Evolutionary conservation across 805 yeast species (phyloP), one percentile per base, ranked within the genome.

Genomic region (Yamadazyma laniorum): DNA sequence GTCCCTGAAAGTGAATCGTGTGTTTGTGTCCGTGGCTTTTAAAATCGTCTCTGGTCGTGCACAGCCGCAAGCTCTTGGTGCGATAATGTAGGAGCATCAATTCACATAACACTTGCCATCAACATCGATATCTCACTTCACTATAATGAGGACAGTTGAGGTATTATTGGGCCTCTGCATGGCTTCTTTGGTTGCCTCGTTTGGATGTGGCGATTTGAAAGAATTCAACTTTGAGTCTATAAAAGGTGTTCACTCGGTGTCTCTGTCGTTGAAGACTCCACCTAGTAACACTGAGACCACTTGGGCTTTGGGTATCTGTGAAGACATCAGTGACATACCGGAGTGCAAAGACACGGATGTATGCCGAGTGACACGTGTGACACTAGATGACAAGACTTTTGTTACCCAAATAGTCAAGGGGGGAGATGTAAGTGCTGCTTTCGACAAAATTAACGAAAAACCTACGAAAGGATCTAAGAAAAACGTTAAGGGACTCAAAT

Each of bases 261-360:
- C 69, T 5, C 26, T 51, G 4, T 48, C 67, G 13, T 63, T 59
- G 22, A 74, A 72, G 30, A 86, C 96, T 8, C 98, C 98, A 13
- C 98, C 99, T 1, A 75, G 91, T 9, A 62, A 59, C 22, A 77
- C 85, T 1, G 72, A 65, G 34, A 59, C 70, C 23, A 70, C 76
- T 3, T 86, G 96, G 90, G 78, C 72, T 51, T 46, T 90, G 25
- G 83, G 87, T 35, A 67, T 88, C 6, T 87, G 95, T 63, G 79
- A 77, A 32, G 63, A 75, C 0, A 56, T 72, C n/a, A 56, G 60
- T 22, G 53, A 50, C 18, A 55, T 65, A 6, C 64, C 70, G 7
- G 70, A 69, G 19, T 90, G 97, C 61, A 63, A 65, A 32, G 80
- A 82, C 45, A 77, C 90, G 1, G 85, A 85, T 47, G 57, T 90